Evolutionary conservation across 495 filamentous ascomycete species (phyloP).

Genomic region (Usnea hakonensis): DNA sequence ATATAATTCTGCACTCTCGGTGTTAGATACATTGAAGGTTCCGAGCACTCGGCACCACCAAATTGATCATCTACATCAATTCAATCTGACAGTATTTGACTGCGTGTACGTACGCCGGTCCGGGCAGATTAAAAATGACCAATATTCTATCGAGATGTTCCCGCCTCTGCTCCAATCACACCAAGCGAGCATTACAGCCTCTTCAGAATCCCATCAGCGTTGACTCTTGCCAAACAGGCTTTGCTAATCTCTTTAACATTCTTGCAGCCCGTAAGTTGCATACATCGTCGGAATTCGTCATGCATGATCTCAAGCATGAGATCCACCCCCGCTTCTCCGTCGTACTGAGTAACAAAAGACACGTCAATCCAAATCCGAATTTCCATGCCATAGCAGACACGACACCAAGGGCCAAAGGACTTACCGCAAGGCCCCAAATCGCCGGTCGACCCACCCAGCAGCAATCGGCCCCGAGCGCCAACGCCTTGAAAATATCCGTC

Average conservation of each 20-base stretch:
- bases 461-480: conserved; percentile 36
- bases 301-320: conserved; percentile 38
- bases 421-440: conserved; percentile 38
- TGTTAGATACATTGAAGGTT: too few relatives aligned
- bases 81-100: not conserved
- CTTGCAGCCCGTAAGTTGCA: conserved; percentile 44
- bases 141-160: not conserved
- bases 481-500: conserved; percentile 38
- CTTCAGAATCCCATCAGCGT: conserved; percentile 36
- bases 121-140: not conserved
- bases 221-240: conserved; percentile 32
- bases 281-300: conserved; percentile 44
- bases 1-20: too few relatives aligned
- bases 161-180: not conserved
- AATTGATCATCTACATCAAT: too few relatives aligned
- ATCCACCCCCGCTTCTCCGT: conserved; percentile 36
- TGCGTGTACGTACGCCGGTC: not conserved
- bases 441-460: conserved; percentile 34
- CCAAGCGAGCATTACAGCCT: conserved; percentile 25
- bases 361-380: not conserved
- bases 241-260: conserved; percentile 39
- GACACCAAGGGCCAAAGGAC: not conserved
- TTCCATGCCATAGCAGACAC: not conserved
- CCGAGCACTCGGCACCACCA: too few relatives aligned
- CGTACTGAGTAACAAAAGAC: conserved; percentile 20